Evolutionary conservation across 129 eudicot species (phyloP).

Genomic region (Pseudognaphalium luteoalbum): DNA sequence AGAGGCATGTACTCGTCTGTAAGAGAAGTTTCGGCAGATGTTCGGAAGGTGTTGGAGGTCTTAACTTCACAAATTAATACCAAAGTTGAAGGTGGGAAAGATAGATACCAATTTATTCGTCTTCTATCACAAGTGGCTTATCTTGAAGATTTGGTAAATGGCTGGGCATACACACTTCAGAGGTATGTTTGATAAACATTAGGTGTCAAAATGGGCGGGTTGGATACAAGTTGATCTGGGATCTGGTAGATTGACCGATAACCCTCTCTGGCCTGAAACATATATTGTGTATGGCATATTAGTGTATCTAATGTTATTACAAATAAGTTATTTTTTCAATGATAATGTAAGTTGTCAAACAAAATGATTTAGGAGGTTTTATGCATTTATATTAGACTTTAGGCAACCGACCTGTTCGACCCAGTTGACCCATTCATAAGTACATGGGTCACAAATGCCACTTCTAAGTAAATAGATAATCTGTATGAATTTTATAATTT

Average conservation of each 20-base stretch:
- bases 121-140: slow-evolving; percentile 83
- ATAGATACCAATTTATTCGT: slow-evolving; percentile 52
- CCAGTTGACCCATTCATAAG: background rate
- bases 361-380: background rate
- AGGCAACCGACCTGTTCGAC: background rate
- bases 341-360: background rate
- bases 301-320: background rate
- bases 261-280: background rate
- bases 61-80: slow-evolving; percentile 54
- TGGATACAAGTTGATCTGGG: background rate
- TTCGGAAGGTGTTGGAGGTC: slow-evolving; percentile 72
- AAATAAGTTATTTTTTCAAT: background rate
- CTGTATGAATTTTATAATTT: background rate
- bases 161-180: slow-evolving; percentile 72
- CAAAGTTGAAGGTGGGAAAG: slow-evolving; percentile 78
- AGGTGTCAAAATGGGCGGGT: background rate
- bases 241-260: background rate
- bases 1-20: slow-evolving; percentile 78
- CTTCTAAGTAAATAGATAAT: background rate
- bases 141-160: slow-evolving; percentile 84
- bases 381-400: background rate
- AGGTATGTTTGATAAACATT: slow-evolving; percentile 50
- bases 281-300: background rate
- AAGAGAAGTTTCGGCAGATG: slow-evolving; percentile 65
- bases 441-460: background rate